A percentile compares a stretch with the other conserved stretches of the same genome.
These are phyloP conservation scores for Umbelopsis sp. DNA, from an alignment of 371 early-diverging fungal species.

Conservation along the genomic window DNA sequence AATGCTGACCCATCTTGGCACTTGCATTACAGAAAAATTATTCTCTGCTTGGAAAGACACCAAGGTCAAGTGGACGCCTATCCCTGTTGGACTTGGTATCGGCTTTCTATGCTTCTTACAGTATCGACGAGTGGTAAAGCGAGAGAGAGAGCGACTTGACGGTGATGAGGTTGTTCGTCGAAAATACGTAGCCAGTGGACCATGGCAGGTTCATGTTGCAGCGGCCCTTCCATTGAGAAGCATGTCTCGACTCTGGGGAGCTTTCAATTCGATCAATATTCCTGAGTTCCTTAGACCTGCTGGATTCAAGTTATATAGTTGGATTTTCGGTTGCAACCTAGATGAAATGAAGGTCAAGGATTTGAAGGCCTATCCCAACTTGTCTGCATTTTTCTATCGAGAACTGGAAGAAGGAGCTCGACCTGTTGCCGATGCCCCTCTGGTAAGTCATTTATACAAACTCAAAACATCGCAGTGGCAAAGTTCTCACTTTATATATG, in stretches of 20 bases:
- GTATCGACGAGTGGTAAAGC: constrained; percentile 50
- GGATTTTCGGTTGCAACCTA: constrained; percentile 89
- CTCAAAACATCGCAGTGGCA: too few species aligned
- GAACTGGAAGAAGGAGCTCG: constrained; percentile 78
- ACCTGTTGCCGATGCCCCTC: constrained; percentile 60
- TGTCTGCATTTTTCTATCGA: constrained; percentile 92
- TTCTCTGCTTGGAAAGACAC: constrained; percentile 57
- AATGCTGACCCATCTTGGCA: not conserved
- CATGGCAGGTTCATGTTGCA: constrained; percentile 89
- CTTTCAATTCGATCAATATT: constrained; percentile 80
- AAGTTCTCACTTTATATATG: not conserved
- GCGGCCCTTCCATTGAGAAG: constrained; percentile 86
- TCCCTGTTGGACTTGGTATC: constrained; percentile 81
- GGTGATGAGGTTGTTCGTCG: constrained; percentile 30
- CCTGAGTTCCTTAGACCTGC: constrained; percentile 79
- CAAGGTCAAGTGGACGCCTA: constrained; percentile 73
- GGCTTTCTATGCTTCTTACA: constrained; percentile 75
- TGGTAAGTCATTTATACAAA: constrained; percentile 50
- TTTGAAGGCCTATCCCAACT: constrained; percentile 77
- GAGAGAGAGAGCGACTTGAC: constrained; percentile 34
- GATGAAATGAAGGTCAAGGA: constrained; percentile 90
- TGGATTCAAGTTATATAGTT: constrained; percentile 77
- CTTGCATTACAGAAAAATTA: not conserved
- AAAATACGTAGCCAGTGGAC: constrained; percentile 68
- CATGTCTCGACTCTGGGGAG: constrained; percentile 91